phyloP scores from a whole-genome alignment of 805 yeast species.

The Teunomyces gatunensis region DNA sequence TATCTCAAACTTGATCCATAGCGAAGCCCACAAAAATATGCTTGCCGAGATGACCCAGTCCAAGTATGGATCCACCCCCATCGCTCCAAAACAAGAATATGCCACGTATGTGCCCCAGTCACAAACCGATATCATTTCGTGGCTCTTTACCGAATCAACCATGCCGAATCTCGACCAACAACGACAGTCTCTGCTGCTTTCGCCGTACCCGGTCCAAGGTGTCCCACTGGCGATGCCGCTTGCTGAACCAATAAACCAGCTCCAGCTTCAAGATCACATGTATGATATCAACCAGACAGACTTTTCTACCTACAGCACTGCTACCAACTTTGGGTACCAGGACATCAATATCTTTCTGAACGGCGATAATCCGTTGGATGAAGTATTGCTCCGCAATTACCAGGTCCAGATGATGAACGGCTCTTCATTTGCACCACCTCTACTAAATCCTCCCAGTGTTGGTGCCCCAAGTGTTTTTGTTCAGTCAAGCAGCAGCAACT shows the following conservation, averaged over 20 bases:
- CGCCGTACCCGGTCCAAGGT: not conserved
- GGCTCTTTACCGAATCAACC: constrained; percentile 33
- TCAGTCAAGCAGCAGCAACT: constrained; percentile 18
- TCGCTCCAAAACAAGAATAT: not conserved
- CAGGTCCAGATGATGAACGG: constrained; percentile 2
- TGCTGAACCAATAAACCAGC: not conserved
- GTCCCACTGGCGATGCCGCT: not conserved
- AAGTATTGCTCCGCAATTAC: constrained; percentile 21
- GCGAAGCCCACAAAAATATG: constrained; percentile 2
- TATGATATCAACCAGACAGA: constrained; percentile 1
- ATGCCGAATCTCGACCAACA: not conserved
- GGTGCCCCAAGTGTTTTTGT: not conserved
- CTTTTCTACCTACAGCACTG: not conserved
- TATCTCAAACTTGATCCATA: constrained; percentile 15
- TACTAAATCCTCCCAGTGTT: not conserved
- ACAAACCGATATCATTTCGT: constrained; percentile 38
- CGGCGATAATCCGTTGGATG: constrained; percentile 40
- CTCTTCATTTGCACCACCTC: not conserved
- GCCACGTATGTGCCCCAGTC: constrained; percentile 20
- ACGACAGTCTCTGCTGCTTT: not conserved
- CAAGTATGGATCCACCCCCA: not conserved
- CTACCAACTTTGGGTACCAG: constrained; percentile 24
- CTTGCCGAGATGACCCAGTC: not conserved
- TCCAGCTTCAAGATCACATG: not conserved
- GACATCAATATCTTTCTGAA: constrained; percentile 38